phyloP scores from a whole-genome alignment of 176 grass and related monocot species.

The Microstegium vimineum region DNA sequence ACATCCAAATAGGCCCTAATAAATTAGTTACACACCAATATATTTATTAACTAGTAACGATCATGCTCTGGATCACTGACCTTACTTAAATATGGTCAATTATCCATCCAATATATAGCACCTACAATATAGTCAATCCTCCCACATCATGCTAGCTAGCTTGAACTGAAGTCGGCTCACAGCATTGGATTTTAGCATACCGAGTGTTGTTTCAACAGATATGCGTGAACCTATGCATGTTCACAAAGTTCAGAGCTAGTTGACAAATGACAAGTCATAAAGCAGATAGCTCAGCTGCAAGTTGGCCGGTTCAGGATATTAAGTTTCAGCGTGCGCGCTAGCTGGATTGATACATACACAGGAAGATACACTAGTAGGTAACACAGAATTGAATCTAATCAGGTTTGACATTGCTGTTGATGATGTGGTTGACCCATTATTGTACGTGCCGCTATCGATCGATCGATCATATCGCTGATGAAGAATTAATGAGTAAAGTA shows the following conservation, averaged over 20 bases:
- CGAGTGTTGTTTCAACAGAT: not conserved
- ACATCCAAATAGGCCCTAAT: too few relatives aligned
- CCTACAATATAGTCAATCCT: not conserved
- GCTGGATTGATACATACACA: not conserved
- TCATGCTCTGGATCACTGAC: slow-evolving; percentile 11
- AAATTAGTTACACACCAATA: not conserved
- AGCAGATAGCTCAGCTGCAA: slow-evolving; percentile 27
- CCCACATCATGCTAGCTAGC: not conserved
- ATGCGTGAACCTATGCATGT: not conserved
- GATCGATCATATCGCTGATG: not conserved
- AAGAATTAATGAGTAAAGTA: not conserved
- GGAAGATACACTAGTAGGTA: not conserved
- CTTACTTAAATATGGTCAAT: slow-evolving; percentile 32
- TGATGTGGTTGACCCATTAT: not conserved
- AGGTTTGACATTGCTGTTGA: not conserved
- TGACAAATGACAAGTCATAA: slow-evolving; percentile 32
- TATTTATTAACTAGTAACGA: not conserved
- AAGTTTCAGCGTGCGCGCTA: not conserved
- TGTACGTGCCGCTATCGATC: not conserved
- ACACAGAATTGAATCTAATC: slow-evolving; percentile 16
- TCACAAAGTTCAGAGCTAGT: slow-evolving; percentile 21
- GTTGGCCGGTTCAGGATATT: not conserved
- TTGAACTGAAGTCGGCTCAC: not conserved
- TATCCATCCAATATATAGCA: not conserved
- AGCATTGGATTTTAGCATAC: slow-evolving; percentile 27